Conservation (phyloP, 106 monocot species). For the Dactylorhiza incarnata region DNA sequence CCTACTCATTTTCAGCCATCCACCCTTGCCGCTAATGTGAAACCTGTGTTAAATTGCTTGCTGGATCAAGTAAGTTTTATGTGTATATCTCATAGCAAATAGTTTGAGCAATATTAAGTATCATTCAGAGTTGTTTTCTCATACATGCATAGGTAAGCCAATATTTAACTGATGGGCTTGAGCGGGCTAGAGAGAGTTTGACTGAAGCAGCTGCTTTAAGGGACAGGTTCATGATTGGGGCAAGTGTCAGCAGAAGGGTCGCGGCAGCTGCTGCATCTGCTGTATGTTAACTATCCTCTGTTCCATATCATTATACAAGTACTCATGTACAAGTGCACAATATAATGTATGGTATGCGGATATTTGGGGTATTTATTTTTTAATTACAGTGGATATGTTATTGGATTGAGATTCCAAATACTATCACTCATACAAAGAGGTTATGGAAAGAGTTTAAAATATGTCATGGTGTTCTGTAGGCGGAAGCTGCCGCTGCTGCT, state of each 20-base stretch:
- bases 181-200: slow-evolving; percentile 82
- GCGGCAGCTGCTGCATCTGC: slow-evolving; percentile 95
- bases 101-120: background rate
- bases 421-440: too few species aligned
- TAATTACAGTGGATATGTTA: too few species aligned
- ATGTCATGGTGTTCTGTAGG: slow-evolving; percentile 30
- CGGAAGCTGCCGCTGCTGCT: slow-evolving; percentile 96
- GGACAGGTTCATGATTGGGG: slow-evolving; percentile 87
- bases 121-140: slow-evolving; percentile 11
- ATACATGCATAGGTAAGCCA: slow-evolving; percentile 58
- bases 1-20: slow-evolving; percentile 43
- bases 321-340: too few species aligned
- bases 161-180: slow-evolving; percentile 95
- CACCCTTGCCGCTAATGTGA: slow-evolving; percentile 76
- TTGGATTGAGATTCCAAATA: too few species aligned
- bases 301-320: background rate
- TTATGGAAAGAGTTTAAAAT: background rate
- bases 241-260: slow-evolving; percentile 89
- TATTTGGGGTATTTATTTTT: too few species aligned
- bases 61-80: slow-evolving; percentile 92
- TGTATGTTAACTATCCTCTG: slow-evolving; percentile 33
- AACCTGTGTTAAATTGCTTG: slow-evolving; percentile 81
- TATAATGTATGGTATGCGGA: too few species aligned
- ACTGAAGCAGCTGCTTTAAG: slow-evolving; percentile 89
- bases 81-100: background rate